Base-by-base conservation (phyloP, 208 protist species). In the Trypanosoma avium region DNA sequence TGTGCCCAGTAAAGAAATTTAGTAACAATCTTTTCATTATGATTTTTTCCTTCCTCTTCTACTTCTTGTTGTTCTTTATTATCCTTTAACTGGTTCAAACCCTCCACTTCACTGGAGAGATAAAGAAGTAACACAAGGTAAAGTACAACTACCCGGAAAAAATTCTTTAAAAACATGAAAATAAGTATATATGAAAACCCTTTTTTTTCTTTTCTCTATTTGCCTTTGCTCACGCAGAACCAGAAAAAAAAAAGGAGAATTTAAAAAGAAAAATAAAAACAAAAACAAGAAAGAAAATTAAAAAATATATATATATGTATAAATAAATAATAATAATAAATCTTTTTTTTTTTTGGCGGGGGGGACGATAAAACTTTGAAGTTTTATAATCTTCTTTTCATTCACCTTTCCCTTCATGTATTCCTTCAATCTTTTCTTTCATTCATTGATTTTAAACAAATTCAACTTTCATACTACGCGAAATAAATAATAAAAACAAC, bases 221-320 rank as follows among this genome's bases (percentile, higher is more conserved):
- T 7, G 10, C 2, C 53, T 24, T 13, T 12, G 9, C 15, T 1
- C 2, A 22, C 22, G 8, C 4, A 15, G 8, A 19, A 5, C 1
- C 32, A 55, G n/a, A 22, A 65, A 47, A 33, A 52, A 42, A 65
- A 65, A 65, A 8, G 29, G 19, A 6, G 2, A 26, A 61, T 29
- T 15, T 22, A 47, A 53, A 58, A 13, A 45, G 22, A 53, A 46
- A 2, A n/a, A 17, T 17, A 50, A 54, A 33, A 36, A 48, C 35
- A 60, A 35, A 52, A 43, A 49, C 27, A 47, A 45, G n/a, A 4
- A 56, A 27, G 36, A 56, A 30, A 45, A 52, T 53, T 19, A 2
- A 61, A 61, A 42, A 53, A 35, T 26, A 46, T 4, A 33, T 6
- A 36, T 32, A 26, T n/a, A 50, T 0, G 5, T n/a, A n/a, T n/a